These are phyloP conservation scores for Veloporphyrellus conicus DNA, from an alignment of 1,284 basidiomycete genomes.

Conservation along the genomic window DNA sequence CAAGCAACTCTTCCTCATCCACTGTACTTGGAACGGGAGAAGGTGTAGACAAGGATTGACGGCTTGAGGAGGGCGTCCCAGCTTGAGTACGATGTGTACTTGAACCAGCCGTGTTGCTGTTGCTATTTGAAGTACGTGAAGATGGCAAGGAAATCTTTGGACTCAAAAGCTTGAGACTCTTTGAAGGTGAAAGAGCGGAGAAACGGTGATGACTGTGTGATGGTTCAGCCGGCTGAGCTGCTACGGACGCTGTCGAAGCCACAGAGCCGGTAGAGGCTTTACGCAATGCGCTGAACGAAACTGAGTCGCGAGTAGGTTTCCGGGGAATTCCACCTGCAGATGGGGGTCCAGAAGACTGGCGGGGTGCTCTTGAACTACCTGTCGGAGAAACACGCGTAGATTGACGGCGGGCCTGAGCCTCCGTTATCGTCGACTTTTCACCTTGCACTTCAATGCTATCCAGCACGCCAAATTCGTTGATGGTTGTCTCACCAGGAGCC, in stretches of 20 bases:
- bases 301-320: slow-evolving; percentile 69
- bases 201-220: slow-evolving; percentile 55
- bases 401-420: slow-evolving; percentile 39
- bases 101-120: slow-evolving; percentile 42
- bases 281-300: slow-evolving; percentile 68
- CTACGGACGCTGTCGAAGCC: slow-evolving; percentile 55
- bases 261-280: slow-evolving; percentile 78
- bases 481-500: slow-evolving; percentile 41
- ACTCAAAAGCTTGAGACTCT: slow-evolving; percentile 71
- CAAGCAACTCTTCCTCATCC: slow-evolving; percentile 88
- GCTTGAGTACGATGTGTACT: slow-evolving; percentile 49
- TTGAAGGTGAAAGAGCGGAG: slow-evolving; percentile 77
- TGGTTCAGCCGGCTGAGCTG: slow-evolving; percentile 32
- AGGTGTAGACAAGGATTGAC: slow-evolving; percentile 75
- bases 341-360: slow-evolving; percentile 55
- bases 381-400: slow-evolving; percentile 62
- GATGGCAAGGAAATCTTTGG: slow-evolving; percentile 68
- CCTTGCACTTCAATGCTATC: slow-evolving; percentile 47
- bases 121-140: slow-evolving; percentile 48
- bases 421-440: slow-evolving; percentile 39
- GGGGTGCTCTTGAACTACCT: slow-evolving; percentile 54
- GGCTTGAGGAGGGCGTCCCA: slow-evolving; percentile 65
- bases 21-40: slow-evolving; percentile 68
- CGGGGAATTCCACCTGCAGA: slow-evolving; percentile 49
- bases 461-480: slow-evolving; percentile 77